Evolutionary conservation across 495 filamentous ascomycete genomes (phyloP).

Genomic region (Cryomyces antarcticus): DNA sequence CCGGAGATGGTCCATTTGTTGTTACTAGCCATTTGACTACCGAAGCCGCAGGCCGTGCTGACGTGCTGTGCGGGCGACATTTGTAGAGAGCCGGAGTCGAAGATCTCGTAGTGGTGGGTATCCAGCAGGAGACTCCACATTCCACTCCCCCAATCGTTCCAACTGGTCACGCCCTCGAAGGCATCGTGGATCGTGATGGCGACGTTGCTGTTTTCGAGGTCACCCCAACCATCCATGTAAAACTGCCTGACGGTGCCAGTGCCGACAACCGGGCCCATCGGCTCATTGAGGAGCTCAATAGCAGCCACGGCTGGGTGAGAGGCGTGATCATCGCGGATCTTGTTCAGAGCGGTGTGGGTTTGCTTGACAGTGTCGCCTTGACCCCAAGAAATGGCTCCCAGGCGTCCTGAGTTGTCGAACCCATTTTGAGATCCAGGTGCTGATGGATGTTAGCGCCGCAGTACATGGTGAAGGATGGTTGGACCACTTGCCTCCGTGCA

Average conservation of each 20-base stretch:
- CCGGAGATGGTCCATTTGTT: slow-evolving; percentile 42
- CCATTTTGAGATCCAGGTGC: slow-evolving; percentile 22
- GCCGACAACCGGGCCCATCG: slow-evolving; percentile 17
- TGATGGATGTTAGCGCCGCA: neutral
- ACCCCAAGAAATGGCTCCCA: slow-evolving; percentile 17
- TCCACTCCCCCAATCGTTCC: slow-evolving; percentile 19
- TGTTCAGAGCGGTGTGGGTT: slow-evolving; percentile 17
- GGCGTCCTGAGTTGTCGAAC: slow-evolving; percentile 20
- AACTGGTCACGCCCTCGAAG: slow-evolving; percentile 17
- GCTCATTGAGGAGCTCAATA: slow-evolving; percentile 23
- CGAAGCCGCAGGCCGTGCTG: slow-evolving; percentile 17
- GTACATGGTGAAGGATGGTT: neutral
- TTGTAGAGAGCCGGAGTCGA: slow-evolving; percentile 12
- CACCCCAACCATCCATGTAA: slow-evolving; percentile 23
- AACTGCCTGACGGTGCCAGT: slow-evolving; percentile 18
- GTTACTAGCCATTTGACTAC: slow-evolving; percentile 17
- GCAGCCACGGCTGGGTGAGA: slow-evolving; percentile 17
- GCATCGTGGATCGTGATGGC: slow-evolving; percentile 22
- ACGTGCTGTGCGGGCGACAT: slow-evolving; percentile 14
- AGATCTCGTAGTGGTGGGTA: slow-evolving; percentile 24
- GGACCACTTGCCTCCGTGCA: slow-evolving; percentile 38
- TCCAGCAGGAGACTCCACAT: slow-evolving; percentile 21
- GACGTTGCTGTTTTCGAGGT: slow-evolving; percentile 15
- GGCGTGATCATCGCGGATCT: slow-evolving; percentile 19
- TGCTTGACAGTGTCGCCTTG: slow-evolving; percentile 18